Evolutionary conservation across 2,329 filamentous ascomycete species (phyloP).

Genomic region (Fusarium mexicanum): DNA sequence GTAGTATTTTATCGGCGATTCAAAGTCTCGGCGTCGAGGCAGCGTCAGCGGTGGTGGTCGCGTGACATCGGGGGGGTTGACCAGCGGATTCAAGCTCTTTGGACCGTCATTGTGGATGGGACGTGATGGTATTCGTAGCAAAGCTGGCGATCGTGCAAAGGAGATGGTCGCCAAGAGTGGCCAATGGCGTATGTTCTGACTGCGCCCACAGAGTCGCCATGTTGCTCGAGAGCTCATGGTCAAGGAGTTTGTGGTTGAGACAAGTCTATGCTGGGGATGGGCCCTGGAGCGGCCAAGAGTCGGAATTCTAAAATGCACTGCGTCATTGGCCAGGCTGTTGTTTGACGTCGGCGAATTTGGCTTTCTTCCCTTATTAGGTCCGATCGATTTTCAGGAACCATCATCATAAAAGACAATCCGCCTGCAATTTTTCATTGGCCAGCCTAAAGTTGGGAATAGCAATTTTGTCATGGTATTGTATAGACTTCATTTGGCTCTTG

Average conservation of each 20-base stretch:
- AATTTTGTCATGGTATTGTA: neutral
- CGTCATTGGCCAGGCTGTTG: slow-evolving; percentile 37
- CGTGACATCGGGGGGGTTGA: slow-evolving; percentile 80
- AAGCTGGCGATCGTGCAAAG: slow-evolving; percentile 7
- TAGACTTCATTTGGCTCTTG: neutral
- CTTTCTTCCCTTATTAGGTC: neutral
- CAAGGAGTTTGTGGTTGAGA: slow-evolving; percentile 17
- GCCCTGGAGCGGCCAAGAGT: slow-evolving; percentile 26
- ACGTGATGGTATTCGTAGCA: slow-evolving; percentile 27
- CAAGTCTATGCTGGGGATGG: slow-evolving; percentile 19
- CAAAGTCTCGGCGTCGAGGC: slow-evolving; percentile 60
- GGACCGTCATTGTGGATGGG: slow-evolving; percentile 40
- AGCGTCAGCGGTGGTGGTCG: slow-evolving; percentile 75
- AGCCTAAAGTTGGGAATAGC: neutral
- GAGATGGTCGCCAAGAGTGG: neutral
- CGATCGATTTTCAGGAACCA: slow-evolving; percentile 23
- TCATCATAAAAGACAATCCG: neutral
- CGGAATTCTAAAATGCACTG: slow-evolving; percentile 30
- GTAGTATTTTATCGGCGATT: slow-evolving; percentile 57
- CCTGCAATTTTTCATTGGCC: neutral
- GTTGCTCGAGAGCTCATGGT: slow-evolving; percentile 48
- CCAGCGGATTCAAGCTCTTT: slow-evolving; percentile 48
- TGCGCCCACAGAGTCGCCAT: slow-evolving; percentile 44
- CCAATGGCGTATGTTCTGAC: slow-evolving; percentile 33
- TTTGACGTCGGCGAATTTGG: slow-evolving; percentile 18